phyloP scores from a whole-genome alignment of 306 rosid species.

The Vigna unguiculata region DNA sequence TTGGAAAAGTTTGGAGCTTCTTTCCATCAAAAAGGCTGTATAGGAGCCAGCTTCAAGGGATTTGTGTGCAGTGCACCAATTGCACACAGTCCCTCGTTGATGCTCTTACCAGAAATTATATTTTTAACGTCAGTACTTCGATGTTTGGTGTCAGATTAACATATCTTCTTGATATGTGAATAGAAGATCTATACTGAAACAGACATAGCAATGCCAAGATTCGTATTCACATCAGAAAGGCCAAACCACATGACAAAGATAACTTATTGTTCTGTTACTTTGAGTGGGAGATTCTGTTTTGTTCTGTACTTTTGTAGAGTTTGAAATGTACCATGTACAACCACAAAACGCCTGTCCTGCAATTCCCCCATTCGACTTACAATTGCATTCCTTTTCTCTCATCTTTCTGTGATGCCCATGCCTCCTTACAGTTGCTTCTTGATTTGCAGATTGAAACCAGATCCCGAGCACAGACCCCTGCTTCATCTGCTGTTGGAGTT shows the following conservation, averaged over 20 bases:
- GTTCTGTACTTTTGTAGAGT: not conserved
- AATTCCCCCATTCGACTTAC: not conserved
- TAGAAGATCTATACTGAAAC: conserved; percentile 1
- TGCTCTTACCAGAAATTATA: conserved; percentile 24
- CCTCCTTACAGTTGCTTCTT: conserved; percentile 28
- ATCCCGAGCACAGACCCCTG: conserved; percentile 81
- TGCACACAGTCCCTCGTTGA: conserved; percentile 19
- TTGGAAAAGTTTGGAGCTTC: conserved; percentile 5
- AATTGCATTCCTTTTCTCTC: not conserved
- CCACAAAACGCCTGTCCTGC: not conserved
- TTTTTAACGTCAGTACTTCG: not conserved
- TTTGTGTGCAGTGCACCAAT: conserved; percentile 17
- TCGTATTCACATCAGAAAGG: conserved; percentile 17
- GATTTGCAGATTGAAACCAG: conserved; percentile 78
- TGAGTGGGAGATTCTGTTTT: conserved; percentile 23
- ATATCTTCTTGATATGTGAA: conserved; percentile 21
- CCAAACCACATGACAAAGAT: not conserved
- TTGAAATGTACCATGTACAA: conserved; percentile 7
- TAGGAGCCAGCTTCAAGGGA: not conserved
- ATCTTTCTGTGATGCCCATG: not conserved
- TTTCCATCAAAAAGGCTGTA: conserved; percentile 9
- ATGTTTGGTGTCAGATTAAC: conserved; percentile 19
- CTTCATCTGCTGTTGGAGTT: conserved; percentile 62
- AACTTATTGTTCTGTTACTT: conserved; percentile 29
- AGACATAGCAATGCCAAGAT: conserved; percentile 15